Evolutionary conservation across 1,284 basidiomycete species (phyloP).

Genomic region (Ganoderma lucidum): DNA sequence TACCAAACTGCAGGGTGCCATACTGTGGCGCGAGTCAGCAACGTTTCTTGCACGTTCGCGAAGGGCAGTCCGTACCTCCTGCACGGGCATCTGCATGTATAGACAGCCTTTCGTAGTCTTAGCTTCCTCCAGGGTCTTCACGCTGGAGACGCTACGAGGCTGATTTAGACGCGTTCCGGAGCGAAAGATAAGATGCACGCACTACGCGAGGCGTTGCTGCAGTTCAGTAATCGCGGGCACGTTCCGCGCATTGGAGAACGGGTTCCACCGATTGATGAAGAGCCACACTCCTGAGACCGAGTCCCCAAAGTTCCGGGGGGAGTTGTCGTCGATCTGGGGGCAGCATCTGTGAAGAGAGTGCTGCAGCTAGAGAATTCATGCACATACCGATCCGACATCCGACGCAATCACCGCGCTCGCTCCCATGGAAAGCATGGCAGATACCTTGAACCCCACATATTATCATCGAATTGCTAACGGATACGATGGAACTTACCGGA

Average conservation of each 20-base stretch:
- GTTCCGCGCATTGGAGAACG: conserved; percentile 82
- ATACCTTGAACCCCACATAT: conserved; percentile 60
- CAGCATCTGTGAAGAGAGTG: conserved; percentile 14
- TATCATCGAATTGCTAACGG: no score
- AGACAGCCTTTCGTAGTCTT: conserved; percentile 89
- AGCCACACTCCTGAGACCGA: conserved; percentile 98
- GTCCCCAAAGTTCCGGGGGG: conserved; percentile 94
- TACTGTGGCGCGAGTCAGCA: conserved; percentile 54
- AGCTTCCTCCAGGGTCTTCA: conserved; percentile 94
- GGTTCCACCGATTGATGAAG: conserved; percentile 92
- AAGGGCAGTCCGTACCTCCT: conserved; percentile 61
- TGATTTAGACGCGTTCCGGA: neutral
- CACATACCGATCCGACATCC: conserved; percentile 90
- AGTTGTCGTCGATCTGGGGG: conserved; percentile 88
- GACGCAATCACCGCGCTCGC: conserved; percentile 94
- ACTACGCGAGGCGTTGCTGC: conserved; percentile 96
- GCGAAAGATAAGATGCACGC: conserved; percentile 41
- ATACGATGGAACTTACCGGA: conserved; percentile 59
- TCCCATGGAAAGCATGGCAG: conserved; percentile 93
- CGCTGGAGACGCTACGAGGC: conserved; percentile 85
- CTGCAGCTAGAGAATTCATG: neutral
- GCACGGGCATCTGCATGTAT: conserved; percentile 96
- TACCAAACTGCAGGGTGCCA: conserved; percentile 80
- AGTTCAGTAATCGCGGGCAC: conserved; percentile 97
- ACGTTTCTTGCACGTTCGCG: conserved; percentile 24